Evolutionary conservation across 2,329 filamentous ascomycete species (phyloP).

Genomic region (Trichoderma aggressivum): DNA sequence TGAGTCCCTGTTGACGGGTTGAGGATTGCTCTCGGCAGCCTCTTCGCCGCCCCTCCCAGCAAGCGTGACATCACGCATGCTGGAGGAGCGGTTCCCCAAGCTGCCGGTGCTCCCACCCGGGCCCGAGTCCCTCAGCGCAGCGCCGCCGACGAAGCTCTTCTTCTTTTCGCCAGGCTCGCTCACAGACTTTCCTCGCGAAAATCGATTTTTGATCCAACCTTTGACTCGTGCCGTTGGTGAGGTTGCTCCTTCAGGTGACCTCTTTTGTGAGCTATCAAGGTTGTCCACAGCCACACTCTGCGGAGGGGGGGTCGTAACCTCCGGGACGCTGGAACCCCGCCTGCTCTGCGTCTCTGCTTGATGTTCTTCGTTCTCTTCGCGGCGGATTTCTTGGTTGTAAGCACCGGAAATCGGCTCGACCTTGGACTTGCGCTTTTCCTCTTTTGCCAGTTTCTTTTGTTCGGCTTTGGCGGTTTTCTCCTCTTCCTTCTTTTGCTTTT

Average conservation of each 20-base stretch:
- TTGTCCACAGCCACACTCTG: not conserved
- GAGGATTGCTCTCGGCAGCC: conserved; percentile 22
- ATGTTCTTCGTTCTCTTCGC: conserved; percentile 13
- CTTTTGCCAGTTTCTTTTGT: conserved; percentile 48
- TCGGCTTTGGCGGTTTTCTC: conserved; percentile 52
- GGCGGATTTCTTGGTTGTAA: conserved; percentile 13
- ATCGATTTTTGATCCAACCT: conserved; percentile 54
- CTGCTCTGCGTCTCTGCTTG: conserved; percentile 4
- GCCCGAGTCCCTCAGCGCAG: conserved; percentile 42
- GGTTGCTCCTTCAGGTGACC: conserved; percentile 19
- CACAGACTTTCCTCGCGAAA: conserved; percentile 43
- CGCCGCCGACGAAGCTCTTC: conserved; percentile 50
- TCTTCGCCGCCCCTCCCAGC: conserved; percentile 36
- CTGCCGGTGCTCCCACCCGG: conserved; percentile 45
- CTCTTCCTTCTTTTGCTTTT: conserved; percentile 46
- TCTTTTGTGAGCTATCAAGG: not conserved
- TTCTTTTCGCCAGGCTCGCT: conserved; percentile 37
- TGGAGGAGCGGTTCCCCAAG: conserved; percentile 40
- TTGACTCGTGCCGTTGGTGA: conserved; percentile 45
- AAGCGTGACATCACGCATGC: conserved; percentile 47
- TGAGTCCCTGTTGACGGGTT: conserved; percentile 27
- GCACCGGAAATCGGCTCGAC: conserved; percentile 21
- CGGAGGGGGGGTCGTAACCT: not conserved
- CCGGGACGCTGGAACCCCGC: not conserved
- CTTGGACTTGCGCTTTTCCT: conserved; percentile 50